A percentile compares a stretch with the other conserved stretches of the same genome.
These are phyloP conservation scores for Lecanosticta acicola DNA, from an alignment of 2,329 filamentous ascomycete genomes.

Conservation along the genomic window DNA sequence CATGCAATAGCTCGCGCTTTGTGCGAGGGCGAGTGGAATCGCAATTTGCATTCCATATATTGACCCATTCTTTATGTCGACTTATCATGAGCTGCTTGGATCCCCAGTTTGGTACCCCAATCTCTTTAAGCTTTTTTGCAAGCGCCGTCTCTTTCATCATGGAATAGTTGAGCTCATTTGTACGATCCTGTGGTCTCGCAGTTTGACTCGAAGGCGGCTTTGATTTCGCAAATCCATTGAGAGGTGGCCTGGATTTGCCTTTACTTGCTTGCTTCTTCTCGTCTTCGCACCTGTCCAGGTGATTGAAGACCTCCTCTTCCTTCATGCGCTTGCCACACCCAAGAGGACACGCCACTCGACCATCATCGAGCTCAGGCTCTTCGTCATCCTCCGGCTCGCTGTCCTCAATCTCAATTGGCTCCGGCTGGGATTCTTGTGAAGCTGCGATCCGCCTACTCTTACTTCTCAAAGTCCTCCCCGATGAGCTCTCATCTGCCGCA, in stretches of 20 bases:
- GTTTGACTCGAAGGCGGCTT: slow-evolving; percentile 16
- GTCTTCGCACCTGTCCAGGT: slow-evolving; percentile 64
- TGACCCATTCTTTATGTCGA: slow-evolving; percentile 88
- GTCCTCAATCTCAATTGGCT: slow-evolving; percentile 32
- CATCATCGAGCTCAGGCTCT: slow-evolving; percentile 53
- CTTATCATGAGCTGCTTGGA: slow-evolving; percentile 64
- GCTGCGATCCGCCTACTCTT: slow-evolving; percentile 33
- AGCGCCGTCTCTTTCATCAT: slow-evolving; percentile 75
- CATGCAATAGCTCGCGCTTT: slow-evolving; percentile 66
- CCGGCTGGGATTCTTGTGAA: slow-evolving; percentile 25
- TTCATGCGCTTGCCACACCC: slow-evolving; percentile 75
- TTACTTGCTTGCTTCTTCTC: slow-evolving; percentile 27
- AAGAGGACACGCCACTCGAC: slow-evolving; percentile 76
- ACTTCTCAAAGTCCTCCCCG: slow-evolving; percentile 34
- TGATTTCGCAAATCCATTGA: slow-evolving; percentile 12
- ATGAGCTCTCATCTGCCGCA: slow-evolving; percentile 22
- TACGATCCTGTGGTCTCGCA: slow-evolving; percentile 50
- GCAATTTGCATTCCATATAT: slow-evolving; percentile 94
- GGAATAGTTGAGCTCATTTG: slow-evolving; percentile 79
- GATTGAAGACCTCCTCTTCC: slow-evolving; percentile 66
- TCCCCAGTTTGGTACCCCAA: slow-evolving; percentile 70
- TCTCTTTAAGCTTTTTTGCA: slow-evolving; percentile 72
- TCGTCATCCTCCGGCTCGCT: slow-evolving; percentile 39
- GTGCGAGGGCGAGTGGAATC: slow-evolving; percentile 69
- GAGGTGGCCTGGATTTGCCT: slow-evolving; percentile 18